A percentile compares a stretch with the other conserved stretches of the same genome.
These are phyloP conservation scores for Balamuthia mandrillaris DNA, from an alignment of 208 protist genomes.

Conservation along the genomic window DNA sequence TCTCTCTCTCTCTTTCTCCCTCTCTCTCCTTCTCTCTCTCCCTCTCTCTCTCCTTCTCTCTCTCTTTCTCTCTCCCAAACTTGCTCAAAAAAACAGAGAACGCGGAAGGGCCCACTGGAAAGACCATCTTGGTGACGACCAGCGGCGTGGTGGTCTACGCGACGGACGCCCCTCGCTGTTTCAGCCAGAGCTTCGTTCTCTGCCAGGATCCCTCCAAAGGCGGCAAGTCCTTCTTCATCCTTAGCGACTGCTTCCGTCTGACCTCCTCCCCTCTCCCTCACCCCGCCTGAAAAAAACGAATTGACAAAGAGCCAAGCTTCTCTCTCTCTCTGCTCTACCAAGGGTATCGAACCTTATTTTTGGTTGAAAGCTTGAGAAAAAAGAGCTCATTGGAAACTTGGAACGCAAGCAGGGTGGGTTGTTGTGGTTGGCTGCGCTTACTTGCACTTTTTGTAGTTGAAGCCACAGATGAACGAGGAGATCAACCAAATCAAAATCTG, in stretches of 20 bases:
- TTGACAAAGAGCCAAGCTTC: too few species aligned
- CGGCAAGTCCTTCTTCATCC: slow-evolving; percentile 30
- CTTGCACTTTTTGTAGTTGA: slow-evolving; percentile 16
- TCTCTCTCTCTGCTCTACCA: too few species aligned
- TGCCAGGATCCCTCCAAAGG: neutral
- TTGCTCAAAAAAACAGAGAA: neutral
- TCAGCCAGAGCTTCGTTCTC: slow-evolving; percentile 25
- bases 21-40: neutral
- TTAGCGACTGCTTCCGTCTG: slow-evolving; percentile 26
- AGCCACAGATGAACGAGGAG: slow-evolving; percentile 18
- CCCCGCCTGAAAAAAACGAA: too few species aligned
- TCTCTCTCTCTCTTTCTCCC: too few species aligned
- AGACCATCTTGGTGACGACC: slow-evolving; percentile 11
- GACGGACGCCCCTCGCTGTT: slow-evolving; percentile 10
- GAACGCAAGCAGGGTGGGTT: too few species aligned
- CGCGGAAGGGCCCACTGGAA: neutral
- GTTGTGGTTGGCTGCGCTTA: too few species aligned
- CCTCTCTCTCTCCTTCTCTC: neutral
- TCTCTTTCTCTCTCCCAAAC: neutral
- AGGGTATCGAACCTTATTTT: too few species aligned
- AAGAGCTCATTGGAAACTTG: too few species aligned
- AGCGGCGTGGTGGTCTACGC: slow-evolving; percentile 5
- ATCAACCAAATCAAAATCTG: slow-evolving; percentile 18
- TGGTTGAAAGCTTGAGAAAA: too few species aligned
- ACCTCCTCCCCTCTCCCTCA: neutral